Base-by-base conservation (phyloP, 2,329 filamentous ascomycete genomes). In the Nigrospora osmanthi region DNA sequence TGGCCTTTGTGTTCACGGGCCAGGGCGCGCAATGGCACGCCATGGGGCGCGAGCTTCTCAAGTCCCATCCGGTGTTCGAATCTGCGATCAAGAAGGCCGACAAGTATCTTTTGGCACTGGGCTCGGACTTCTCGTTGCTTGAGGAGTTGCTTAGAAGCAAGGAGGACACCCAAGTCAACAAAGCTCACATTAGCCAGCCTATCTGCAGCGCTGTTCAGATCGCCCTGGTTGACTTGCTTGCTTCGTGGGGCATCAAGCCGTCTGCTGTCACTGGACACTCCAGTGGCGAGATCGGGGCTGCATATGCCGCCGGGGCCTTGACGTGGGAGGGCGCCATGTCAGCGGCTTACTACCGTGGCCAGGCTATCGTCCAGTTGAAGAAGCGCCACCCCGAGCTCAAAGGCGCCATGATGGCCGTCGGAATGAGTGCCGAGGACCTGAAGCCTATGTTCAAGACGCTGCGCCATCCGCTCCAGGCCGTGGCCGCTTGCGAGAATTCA, bases 361-460 rank as follows among this genome's bases (percentile, higher is more conserved):
- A 65, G 34, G 60, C 68, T 13, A 62, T 68, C 9, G 60, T 63
- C 6, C 54, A 61, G 4, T 53, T 72, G 36, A 69, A 64, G 46
- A 37, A 58, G 31, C 61, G 58, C 12, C 58, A 64, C 46, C 63
- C 64, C 0, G 48, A 62, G 1, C 61, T 70, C 1, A 59, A 61
- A 6, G 75, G 75, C 0, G 58, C 65, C 6, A 80, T 79, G 76
- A 64, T 78, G 55, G 76, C 76, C 1, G 72, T 77, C 2, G 75
- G 71, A 3, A 61, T 64, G 1, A 64, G 62, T 14, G 58, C 65
- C 7, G 58, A 62, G 47, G 65, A 67, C 30, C 57, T 65, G 5
- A 61, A 61, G 49, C 50, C 47, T 7, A 41, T 52, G 15, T 37
- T 58, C 30, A 52, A 55, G 40, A 43, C 51, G 35, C 52, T 58